Evolutionary conservation across 768 basidiomycete genomes (phyloP).

Genomic region (Lentinula guzmanii): DNA sequence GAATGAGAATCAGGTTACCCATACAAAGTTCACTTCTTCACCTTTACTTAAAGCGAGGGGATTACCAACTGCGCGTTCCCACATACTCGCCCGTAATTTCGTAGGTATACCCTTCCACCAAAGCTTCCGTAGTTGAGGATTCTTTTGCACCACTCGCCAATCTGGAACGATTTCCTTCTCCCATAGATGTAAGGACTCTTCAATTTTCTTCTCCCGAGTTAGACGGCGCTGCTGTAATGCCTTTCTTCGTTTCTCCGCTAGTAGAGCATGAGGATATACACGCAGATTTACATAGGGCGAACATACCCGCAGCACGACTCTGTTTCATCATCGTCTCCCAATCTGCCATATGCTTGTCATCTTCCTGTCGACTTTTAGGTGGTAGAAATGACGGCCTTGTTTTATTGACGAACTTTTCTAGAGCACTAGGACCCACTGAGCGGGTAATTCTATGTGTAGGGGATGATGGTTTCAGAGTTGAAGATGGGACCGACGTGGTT

Average conservation of each 20-base stretch:
- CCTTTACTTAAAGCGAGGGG: constrained; percentile 78
- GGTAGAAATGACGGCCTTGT: constrained; percentile 85
- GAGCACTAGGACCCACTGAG: constrained; percentile 58
- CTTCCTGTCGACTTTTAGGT: constrained; percentile 73
- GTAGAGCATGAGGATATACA: constrained; percentile 1
- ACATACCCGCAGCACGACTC: constrained; percentile 65
- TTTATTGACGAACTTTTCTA: constrained; percentile 78
- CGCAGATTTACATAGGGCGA: neutral
- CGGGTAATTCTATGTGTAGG: constrained; percentile 38
- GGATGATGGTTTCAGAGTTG: constrained; percentile 2
- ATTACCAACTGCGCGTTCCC: constrained; percentile 86
- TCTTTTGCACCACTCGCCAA: constrained; percentile 70
- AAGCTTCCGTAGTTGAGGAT: constrained; percentile 57
- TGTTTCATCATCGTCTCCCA: constrained; percentile 88
- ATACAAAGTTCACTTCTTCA: constrained; percentile 22
- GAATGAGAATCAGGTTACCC: neutral
- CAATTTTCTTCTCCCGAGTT: constrained; percentile 59
- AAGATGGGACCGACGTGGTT: neutral
- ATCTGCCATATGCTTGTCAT: constrained; percentile 76
- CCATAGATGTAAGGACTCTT: constrained; percentile 70
- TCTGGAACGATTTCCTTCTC: constrained; percentile 76
- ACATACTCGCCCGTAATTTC: constrained; percentile 72
- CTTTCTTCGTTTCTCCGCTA: constrained; percentile 68
- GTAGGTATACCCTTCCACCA: constrained; percentile 92
- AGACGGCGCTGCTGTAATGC: constrained; percentile 57